Base-by-base conservation (phyloP, 2,329 filamentous ascomycete species). In the Epichloe bromicola region DNA sequence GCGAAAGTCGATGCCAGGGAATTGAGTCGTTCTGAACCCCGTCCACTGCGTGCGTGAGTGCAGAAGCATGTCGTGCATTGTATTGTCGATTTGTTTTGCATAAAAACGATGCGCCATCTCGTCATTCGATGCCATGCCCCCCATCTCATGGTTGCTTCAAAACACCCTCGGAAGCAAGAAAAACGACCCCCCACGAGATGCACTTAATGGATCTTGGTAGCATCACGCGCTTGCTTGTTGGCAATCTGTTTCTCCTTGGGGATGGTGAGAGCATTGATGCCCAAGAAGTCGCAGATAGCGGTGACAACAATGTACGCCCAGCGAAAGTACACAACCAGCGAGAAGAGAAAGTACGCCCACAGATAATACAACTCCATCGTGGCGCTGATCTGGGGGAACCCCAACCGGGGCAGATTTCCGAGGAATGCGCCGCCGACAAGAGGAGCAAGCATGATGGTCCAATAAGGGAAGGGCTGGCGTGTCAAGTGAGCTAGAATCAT, bases 401-500 rank as follows among this genome's bases (percentile, higher is more conserved):
- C 88, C 42, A 96, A 64, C 45, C 79, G 76, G 5, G 91, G 91
- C 51, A 95, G 70, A 69, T 97, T 96, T 20, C 80, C 84, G 40
- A 97, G 70, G 2, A 91, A 61, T 6, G 89, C 90, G 49, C 93
- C 93, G 48, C 86, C 86, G 46, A 96, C 77, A 39, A 98, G 81
- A 7, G 93, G 93, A 36, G 79, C 81, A 38, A 97, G 76, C 78
- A 97, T 86, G 46, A 93, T 78, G 11, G 93, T 97, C 89, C 90
- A 97, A 76, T 87, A 94, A 1, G 93, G 93, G 70, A 97, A 98
- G 3, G 91, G 87, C 66, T 97, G 93, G 56, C 82, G 82, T 2
- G 93, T 93, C 48, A 98, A 75, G 67, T 98, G 93, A 3, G 93
- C 91, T 17, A 98, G 82, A 63, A 98, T 98, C 68, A 97, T 97